Percentiles rank a stretch among this genome's conserved stretches.
phyloP scores from a whole-genome alignment of 306 rosid species.

The Canavalia ensiformis region DNA sequence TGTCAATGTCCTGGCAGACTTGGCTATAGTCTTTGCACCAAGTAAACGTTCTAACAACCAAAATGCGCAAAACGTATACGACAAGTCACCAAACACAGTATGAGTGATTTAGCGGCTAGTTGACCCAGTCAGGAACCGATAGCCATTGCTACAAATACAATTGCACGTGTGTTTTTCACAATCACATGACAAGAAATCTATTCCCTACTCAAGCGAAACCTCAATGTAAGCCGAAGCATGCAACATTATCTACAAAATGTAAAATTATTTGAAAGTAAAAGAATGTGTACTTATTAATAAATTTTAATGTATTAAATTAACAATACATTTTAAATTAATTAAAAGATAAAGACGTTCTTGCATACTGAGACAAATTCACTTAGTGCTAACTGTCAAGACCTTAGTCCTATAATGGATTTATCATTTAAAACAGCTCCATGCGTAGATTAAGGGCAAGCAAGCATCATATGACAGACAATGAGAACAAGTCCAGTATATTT shows the following conservation, averaged over 20 bases:
- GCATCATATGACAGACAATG: not conserved
- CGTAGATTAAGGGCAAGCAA: not conserved
- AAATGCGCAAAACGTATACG: not conserved
- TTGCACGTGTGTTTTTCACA: not conserved
- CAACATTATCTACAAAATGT: not conserved
- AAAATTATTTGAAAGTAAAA: not conserved
- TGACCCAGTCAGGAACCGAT: not conserved
- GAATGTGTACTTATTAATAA: not conserved
- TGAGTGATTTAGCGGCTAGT: not conserved
- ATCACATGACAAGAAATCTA: not conserved
- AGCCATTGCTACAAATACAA: not conserved
- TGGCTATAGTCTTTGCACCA: not conserved
- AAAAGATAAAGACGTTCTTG: not conserved
- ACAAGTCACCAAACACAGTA: not conserved
- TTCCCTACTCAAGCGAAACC: not conserved
- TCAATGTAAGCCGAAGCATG: not conserved
- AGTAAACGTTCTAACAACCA: not conserved
- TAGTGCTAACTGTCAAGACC: not conserved
- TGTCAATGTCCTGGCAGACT: not conserved
- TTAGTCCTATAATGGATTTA: not conserved
- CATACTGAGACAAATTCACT: not conserved
- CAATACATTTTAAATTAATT: not conserved
- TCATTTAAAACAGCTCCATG: not conserved
- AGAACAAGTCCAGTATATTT: not conserved
- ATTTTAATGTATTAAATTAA: not conserved